A percentile compares a stretch with the other conserved stretches of the same genome.
phyloP scores from a whole-genome alignment of 108 stramenopile species.

The Pinguiococcus pyrenoidosus region DNA sequence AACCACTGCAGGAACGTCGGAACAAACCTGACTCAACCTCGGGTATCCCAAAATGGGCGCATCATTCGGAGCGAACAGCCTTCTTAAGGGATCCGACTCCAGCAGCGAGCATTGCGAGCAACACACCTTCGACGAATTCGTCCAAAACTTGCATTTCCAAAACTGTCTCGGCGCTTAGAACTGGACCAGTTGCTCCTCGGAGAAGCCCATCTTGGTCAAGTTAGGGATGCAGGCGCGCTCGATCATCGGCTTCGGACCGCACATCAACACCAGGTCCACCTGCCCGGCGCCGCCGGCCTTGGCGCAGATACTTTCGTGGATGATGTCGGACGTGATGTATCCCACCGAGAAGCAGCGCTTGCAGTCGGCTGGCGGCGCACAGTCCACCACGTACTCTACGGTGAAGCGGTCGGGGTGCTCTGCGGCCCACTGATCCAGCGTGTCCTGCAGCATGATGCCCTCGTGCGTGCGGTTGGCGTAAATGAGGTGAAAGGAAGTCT shows the following conservation, averaged over 20 bases:
- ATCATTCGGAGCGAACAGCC: too few species aligned
- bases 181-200: constrained; percentile 54
- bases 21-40: too few species aligned
- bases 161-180: too few species aligned
- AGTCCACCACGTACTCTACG: constrained; percentile 81
- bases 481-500: constrained; percentile 68
- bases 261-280: constrained; percentile 89
- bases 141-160: too few species aligned
- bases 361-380: constrained; percentile 49
- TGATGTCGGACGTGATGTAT: constrained; percentile 86
- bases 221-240: constrained; percentile 86
- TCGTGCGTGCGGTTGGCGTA: constrained; percentile 88
- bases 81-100: too few species aligned
- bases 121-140: too few species aligned
- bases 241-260: constrained; percentile 98
- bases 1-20: too few species aligned
- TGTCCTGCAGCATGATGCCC: constrained; percentile 78
- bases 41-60: too few species aligned
- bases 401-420: constrained; percentile 57
- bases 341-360: constrained; percentile 60
- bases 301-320: constrained; percentile 32
- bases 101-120: too few species aligned
- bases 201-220: constrained; percentile 72
- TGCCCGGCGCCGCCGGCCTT: too few species aligned
- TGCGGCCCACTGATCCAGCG: constrained; percentile 58